Percentiles rank a stretch among this genome's conserved stretches.
Conservation (phyloP, 495 filamentous ascomycete genomes). For the Penicillium parvum region DNA sequence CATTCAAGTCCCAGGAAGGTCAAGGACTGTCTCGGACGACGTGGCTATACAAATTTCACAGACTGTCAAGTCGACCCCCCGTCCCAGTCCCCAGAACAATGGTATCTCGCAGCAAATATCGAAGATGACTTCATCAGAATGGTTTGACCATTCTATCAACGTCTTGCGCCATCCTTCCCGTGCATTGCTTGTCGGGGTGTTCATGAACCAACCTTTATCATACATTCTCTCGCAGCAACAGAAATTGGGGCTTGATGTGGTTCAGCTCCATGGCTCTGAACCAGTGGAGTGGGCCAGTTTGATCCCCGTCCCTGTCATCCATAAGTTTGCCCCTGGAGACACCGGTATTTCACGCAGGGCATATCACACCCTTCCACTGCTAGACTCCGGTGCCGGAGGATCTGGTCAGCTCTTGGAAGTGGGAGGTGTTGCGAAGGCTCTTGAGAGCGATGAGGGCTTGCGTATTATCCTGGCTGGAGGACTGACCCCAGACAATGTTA, state of each 20-base stretch:
- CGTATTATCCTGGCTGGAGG: slow-evolving; percentile 80
- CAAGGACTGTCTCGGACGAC: slow-evolving; percentile 70
- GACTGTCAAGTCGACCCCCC: slow-evolving; percentile 59
- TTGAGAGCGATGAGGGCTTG: slow-evolving; percentile 60
- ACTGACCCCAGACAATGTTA: slow-evolving; percentile 70
- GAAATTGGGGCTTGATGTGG: slow-evolving; percentile 75
- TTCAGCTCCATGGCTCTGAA: slow-evolving; percentile 89
- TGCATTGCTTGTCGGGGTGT: slow-evolving; percentile 87
- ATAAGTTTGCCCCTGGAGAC: slow-evolving; percentile 70
- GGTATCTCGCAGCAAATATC: slow-evolving; percentile 12
- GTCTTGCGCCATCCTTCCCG: slow-evolving; percentile 52
- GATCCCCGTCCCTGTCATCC: slow-evolving; percentile 87
- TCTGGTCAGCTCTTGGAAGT: slow-evolving; percentile 73
- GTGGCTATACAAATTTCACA: slow-evolving; percentile 75
- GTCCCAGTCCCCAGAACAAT: slow-evolving; percentile 43
- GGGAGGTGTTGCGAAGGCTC: slow-evolving; percentile 53
- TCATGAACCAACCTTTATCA: slow-evolving; percentile 81
- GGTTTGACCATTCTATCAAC: slow-evolving; percentile 56
- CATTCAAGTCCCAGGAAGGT: slow-evolving; percentile 78
- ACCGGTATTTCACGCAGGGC: slow-evolving; percentile 65
- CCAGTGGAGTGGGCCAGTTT: slow-evolving; percentile 84
- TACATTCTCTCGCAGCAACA: slow-evolving; percentile 74
- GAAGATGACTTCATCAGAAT: slow-evolving; percentile 47
- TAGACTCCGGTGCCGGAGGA: slow-evolving; percentile 82
- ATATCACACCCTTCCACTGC: slow-evolving; percentile 75